Conservation (phyloP, 2,329 filamentous ascomycete species). For the Thelonectria blattea region DNA sequence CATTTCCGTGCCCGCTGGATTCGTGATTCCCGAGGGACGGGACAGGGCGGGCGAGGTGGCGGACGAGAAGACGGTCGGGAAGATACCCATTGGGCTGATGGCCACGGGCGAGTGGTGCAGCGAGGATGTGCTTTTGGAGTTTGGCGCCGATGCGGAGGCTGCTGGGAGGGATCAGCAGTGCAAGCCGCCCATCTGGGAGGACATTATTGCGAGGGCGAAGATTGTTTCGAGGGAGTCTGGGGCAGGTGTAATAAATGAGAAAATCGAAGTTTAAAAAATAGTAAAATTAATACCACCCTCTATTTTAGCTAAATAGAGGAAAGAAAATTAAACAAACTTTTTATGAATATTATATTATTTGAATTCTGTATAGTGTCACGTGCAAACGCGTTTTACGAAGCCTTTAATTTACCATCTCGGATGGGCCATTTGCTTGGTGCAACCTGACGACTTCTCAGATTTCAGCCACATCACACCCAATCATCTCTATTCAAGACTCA, state of each 20-base stretch:
- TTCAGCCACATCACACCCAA: no score
- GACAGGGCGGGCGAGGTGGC: constrained; percentile 40
- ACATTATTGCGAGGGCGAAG: background rate
- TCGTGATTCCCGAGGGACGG: constrained; percentile 45
- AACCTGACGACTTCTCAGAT: no score
- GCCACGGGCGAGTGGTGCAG: constrained; percentile 60
- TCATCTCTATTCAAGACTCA: no score
- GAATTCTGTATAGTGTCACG: background rate
- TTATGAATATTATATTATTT: no score
- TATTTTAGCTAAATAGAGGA: background rate
- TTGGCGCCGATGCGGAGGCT: constrained; percentile 55
- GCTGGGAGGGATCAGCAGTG: constrained; percentile 33
- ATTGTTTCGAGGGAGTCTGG: background rate
- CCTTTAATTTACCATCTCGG: no score
- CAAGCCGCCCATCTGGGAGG: constrained; percentile 11
- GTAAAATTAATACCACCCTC: background rate
- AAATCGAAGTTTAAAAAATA: background rate
- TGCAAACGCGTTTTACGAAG: background rate
- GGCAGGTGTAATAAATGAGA: background rate
- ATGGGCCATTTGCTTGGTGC: no score
- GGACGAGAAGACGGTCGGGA: constrained; percentile 43
- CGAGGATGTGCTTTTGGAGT: constrained; percentile 55
- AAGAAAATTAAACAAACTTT: no score
- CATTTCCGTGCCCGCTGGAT: constrained; percentile 53
- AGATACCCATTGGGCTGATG: constrained; percentile 61